Evolutionary conservation across 352 stramenopile genomes (phyloP), one percentile per base, ranked within the genome.

Genomic region (Globisporangium lucens): DNA sequence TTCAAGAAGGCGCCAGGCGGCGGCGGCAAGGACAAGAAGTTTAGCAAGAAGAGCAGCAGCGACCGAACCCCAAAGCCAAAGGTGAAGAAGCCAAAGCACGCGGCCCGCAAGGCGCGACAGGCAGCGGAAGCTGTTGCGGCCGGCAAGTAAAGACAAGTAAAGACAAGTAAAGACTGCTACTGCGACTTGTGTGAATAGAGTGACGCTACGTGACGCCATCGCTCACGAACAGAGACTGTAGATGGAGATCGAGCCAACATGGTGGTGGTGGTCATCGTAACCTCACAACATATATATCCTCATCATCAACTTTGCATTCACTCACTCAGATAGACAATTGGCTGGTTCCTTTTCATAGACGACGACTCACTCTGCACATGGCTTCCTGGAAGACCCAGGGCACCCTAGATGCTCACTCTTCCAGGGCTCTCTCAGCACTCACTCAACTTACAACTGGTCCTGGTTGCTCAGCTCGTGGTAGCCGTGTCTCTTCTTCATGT

Each of bases 11-110:
- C 47, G 24, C 4, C 57, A 22, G 15, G 8, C 4, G 65, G 6
- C 10, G 36, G 22, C 2, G 60, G 38, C 33, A 56, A 33, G 17
- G 68, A 62, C 30, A 85, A 85, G 29, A 75, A 72, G 58, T 41
- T 67, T 2, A 38, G 52, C 4, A 33, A 30, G 9, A 75, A 79
- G 57, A 68, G 67, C 38, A 56, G 10, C 9, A 30, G n/a, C 17
- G 52, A 73, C 38, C 58, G 46, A 8, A 56, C 38, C 43, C 61
- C 61, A 4, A 81, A 83, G 46, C 27, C 66, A 8, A 88, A 89
- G 71, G 64, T 67, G 2, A 86, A 86, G 49, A 93, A 92, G 74
- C 79, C 83, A 2, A 94, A 92, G 73, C 79, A 91, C 63, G 80
- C 82, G 5, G 82, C 82, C 0, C 80, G 79, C 35, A 93, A 93